Evolutionary conservation across 2,329 filamentous ascomycete species (phyloP), one percentile per base, ranked within the genome.

Genomic region (Nemania sp.): DNA sequence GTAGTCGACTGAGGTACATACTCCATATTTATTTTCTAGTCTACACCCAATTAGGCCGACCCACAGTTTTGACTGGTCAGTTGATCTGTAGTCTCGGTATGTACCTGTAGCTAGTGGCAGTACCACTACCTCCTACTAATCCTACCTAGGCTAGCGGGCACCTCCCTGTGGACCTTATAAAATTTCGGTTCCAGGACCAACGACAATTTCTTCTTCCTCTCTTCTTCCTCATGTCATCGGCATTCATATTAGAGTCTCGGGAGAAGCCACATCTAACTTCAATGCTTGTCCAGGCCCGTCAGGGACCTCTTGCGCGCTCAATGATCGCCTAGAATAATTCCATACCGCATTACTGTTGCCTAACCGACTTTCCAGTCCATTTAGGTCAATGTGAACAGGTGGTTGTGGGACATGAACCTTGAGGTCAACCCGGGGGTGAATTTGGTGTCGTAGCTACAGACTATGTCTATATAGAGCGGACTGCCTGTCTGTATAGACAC

Each of bases 241-340:
- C 92, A 89, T 90, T 89, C 87, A 90, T 91, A 90, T 94, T 98
- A 98, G 95, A 99, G 95, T 99, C 95, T 96, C 94, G 93, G 90
- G 90, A 87, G 87, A 90, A 87, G 90, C 87, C 77, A 72, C n/a
- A n/a, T 67, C 68, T 66, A 60, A 68, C 69, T 75, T 93, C 91
- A 91, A 85, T 98, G 86, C 90, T 92, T 92, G 87, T 90, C 91
- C 90, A 96, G 91, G 86, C 89, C 85, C 87, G 83, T 77, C 77
- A 82, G 79, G 85, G 89, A 82, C 84, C 90, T 93, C 90, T 81
- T 81, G 91, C 93, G 94, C 91, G 95, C 95, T 99, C 92, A 86
- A 93, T 88, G 91, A 92, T 90, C 83, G 90, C 90, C 94, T 90
- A 91, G 96, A 91, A 90, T 75, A 81, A 86, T 78, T 72, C 83